Percentiles rank a stretch among this genome's conserved stretches.
These are phyloP conservation scores for Arthroderma sp. DNA, from an alignment of 2,329 filamentous ascomycete species.

Conservation along the genomic window DNA sequence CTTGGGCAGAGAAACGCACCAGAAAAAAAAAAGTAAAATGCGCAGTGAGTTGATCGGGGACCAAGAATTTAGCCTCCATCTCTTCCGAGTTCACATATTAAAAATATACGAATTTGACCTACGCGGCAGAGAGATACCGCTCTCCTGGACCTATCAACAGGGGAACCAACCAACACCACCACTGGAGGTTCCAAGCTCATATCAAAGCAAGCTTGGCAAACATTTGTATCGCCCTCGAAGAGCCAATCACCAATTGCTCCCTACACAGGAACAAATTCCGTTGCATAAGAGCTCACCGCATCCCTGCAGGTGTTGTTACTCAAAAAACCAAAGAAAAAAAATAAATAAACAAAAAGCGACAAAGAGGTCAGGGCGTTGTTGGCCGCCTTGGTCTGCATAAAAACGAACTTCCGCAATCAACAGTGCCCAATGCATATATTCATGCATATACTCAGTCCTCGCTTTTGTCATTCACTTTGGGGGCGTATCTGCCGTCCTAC, in stretches of 20 bases:
- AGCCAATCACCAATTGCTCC: neutral
- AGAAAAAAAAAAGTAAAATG: neutral
- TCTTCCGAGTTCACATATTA: neutral
- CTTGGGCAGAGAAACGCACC: neutral
- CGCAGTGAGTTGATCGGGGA: no score
- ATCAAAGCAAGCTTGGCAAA: neutral
- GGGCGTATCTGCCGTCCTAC: neutral
- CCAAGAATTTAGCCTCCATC: neutral
- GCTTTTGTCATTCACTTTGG: neutral
- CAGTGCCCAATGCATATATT: slow-evolving; percentile 2
- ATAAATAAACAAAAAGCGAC: no score
- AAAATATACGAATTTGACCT: neutral
- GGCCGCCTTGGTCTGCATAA: neutral
- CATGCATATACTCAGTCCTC: neutral
- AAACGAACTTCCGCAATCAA: neutral
- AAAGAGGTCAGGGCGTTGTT: slow-evolving; percentile 5
- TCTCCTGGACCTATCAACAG: neutral
- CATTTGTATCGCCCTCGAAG: neutral
- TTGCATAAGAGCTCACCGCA: neutral
- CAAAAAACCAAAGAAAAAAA: neutral
- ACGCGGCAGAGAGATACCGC: neutral
- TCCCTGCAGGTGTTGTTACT: neutral
- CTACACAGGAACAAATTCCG: neutral
- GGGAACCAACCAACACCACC: neutral
- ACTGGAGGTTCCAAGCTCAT: neutral